phyloP scores from a whole-genome alignment of 257 asterid genomes.

The Prunella vulgaris region DNA sequence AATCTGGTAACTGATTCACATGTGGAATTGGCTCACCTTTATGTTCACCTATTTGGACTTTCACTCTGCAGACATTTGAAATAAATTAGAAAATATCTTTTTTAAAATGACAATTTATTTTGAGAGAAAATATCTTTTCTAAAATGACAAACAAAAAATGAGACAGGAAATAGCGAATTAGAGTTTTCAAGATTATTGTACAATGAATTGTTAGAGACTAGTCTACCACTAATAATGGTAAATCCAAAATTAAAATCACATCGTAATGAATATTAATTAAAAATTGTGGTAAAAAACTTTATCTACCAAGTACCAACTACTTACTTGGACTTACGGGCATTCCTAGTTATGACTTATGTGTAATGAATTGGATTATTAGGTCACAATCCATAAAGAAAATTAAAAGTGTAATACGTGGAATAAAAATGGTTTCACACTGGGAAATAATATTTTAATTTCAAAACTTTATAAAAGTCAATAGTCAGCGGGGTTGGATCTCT shows the following conservation, averaged over 20 bases:
- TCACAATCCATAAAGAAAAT: neutral
- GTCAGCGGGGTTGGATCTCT: too few relatives aligned
- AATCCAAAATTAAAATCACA: too few relatives aligned
- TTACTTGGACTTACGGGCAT: neutral
- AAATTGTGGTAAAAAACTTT: neutral
- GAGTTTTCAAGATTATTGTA: too few relatives aligned
- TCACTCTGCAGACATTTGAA: constrained; percentile 41
- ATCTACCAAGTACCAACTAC: neutral
- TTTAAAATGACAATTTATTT: too few relatives aligned
- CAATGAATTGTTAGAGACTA: too few relatives aligned
- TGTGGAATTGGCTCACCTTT: constrained; percentile 41
- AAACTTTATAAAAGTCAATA: neutral
- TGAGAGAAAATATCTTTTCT: too few relatives aligned
- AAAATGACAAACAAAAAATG: too few relatives aligned
- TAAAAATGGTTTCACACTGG: neutral
- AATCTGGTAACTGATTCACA: constrained; percentile 30
- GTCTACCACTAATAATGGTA: too few relatives aligned
- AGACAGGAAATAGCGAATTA: too few relatives aligned
- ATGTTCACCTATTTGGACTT: constrained; percentile 46
- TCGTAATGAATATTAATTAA: too few relatives aligned
- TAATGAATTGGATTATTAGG: neutral
- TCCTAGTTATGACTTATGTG: neutral
- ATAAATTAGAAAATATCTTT: too few relatives aligned
- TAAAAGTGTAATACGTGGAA: neutral
- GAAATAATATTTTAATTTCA: too few relatives aligned